Evolutionary conservation across 768 basidiomycete species (phyloP), one percentile per base, ranked within the genome.

Genomic region (Ephemerocybe angulata): DNA sequence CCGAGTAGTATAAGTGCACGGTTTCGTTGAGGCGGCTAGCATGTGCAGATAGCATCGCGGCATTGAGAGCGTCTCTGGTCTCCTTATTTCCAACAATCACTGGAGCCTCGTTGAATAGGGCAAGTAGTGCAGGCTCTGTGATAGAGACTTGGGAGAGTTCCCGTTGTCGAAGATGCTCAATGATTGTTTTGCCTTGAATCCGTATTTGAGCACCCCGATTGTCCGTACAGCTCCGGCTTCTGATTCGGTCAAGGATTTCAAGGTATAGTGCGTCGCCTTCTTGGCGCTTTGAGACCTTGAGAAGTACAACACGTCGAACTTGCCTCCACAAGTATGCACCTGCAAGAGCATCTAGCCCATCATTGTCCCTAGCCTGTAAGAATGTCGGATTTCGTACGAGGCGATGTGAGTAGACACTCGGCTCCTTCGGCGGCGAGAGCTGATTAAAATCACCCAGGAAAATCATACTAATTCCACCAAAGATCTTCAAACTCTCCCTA

Each of bases 401-500:
- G 8, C 53, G 40, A 17, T 60, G 28, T 4, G 41, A 41, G 52
- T 63, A 71, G 8, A 71, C 48, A 1, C 62, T 37, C 0, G 50
- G 35, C 17, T 57, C 60, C 24, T 22, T 24, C 1, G 43, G 50
- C 7, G 70, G 70, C 13, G 30, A 13, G 4, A 50, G 49, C 24
- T 50, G 49, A 17, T 25, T 21, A 50, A 50, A 50, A 33, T 17
- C 70, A 7, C 70, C 70, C 0, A 60, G 48, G 52, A 70, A 67
- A 4, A 72, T 67, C 1, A 73, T 50, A 53, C 69, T 70, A 1
- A 71, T 52, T 0, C 68, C 67, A 0, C 71, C 70, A 47, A 67
- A 70, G 0, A 60, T 63, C 17, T 50, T 50, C 1, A 10, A 1
- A 1, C 15, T 8, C 17, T 58, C 49, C 2, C 58, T 44, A 1